Evolutionary conservation across 345 rosid species (phyloP).

Genomic region (Luvunga scandens): DNA sequence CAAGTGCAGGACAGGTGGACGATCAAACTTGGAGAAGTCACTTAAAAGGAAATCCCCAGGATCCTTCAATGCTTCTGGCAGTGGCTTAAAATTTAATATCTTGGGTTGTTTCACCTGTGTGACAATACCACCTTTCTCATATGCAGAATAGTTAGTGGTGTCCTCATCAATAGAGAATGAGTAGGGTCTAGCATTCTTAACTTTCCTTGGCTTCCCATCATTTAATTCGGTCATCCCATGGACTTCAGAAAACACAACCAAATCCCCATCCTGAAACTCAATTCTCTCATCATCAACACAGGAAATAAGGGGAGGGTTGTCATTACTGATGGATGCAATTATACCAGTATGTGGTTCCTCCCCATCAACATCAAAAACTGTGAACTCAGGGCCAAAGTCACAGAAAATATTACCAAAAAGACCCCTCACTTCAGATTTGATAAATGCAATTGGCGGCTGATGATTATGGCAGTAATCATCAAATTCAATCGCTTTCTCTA

Average conservation of each 20-base stretch:
- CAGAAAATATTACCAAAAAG: constrained; percentile 70
- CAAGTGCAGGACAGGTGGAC: constrained; percentile 62
- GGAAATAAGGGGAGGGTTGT: constrained; percentile 48
- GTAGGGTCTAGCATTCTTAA: constrained; percentile 64
- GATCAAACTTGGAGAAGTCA: constrained; percentile 72
- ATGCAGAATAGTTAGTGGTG: constrained; percentile 49
- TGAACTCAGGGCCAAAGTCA: constrained; percentile 68
- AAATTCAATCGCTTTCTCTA: constrained; percentile 60
- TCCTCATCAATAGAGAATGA: constrained; percentile 82
- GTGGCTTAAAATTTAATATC: constrained; percentile 52
- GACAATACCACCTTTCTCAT: constrained; percentile 84
- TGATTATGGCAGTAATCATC: constrained; percentile 65
- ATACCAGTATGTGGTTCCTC: constrained; percentile 74
- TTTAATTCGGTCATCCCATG: constrained; percentile 66
- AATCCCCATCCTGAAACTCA: constrained; percentile 69
- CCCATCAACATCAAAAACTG: constrained; percentile 69
- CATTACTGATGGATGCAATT: constrained; percentile 68
- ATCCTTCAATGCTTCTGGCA: constrained; percentile 54
- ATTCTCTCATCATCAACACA: constrained; percentile 75
- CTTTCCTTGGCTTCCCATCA: constrained; percentile 86
- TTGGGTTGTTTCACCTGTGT: constrained; percentile 69
- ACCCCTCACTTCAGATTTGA: constrained; percentile 74
- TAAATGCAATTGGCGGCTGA: constrained; percentile 66
- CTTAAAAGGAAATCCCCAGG: constrained; percentile 74
- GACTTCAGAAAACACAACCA: constrained; percentile 66